A percentile compares a stretch with the other conserved stretches of the same genome.
Evolutionary conservation across 139 green algal species (phyloP).

Genomic region (Penium margaritaceum): DNA sequence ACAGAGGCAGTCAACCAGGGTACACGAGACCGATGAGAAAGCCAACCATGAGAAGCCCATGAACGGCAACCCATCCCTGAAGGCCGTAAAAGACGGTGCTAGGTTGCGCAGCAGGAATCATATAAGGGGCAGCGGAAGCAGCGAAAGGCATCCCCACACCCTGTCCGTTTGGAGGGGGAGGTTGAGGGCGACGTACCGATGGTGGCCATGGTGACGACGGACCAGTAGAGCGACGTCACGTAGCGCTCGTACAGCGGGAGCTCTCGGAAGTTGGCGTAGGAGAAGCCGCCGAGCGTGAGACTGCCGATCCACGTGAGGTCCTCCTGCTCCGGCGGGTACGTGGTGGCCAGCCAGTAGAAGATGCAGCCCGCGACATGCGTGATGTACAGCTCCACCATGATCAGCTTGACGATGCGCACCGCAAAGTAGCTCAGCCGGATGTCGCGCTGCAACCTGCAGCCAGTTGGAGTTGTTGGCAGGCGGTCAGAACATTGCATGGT

Average conservation of each 20-base stretch:
- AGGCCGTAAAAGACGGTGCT: too few relatives aligned
- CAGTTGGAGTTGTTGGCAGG: too few relatives aligned
- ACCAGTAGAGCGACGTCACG: constrained; percentile 25
- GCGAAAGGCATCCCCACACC: too few relatives aligned
- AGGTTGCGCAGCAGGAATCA: too few relatives aligned
- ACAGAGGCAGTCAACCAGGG: too few relatives aligned
- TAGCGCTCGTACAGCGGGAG: constrained; percentile 14
- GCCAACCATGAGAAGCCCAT: too few relatives aligned
- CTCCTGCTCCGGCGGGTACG: background rate
- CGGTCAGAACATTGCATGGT: too few relatives aligned
- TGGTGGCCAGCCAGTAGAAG: constrained; percentile 38
- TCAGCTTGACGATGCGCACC: constrained; percentile 16
- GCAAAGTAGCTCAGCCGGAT: constrained; percentile 33
- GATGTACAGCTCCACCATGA: constrained; percentile 18
- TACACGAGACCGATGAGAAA: too few relatives aligned
- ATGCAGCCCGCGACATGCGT: constrained; percentile 21
- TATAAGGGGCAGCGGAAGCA: too few relatives aligned
- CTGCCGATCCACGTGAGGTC: constrained; percentile 19
- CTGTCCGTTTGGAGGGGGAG: too few relatives aligned
- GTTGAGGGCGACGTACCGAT: constrained; percentile 13
- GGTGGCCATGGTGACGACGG: constrained; percentile 24
- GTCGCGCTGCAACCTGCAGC: constrained; percentile 17
- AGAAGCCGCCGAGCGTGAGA: constrained; percentile 5
- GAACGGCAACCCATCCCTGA: too few relatives aligned
- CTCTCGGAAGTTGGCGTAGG: constrained; percentile 15